Evolutionary conservation across 1,139 yeast species (phyloP).

Genomic region (Magnusiomyces fungicola): DNA sequence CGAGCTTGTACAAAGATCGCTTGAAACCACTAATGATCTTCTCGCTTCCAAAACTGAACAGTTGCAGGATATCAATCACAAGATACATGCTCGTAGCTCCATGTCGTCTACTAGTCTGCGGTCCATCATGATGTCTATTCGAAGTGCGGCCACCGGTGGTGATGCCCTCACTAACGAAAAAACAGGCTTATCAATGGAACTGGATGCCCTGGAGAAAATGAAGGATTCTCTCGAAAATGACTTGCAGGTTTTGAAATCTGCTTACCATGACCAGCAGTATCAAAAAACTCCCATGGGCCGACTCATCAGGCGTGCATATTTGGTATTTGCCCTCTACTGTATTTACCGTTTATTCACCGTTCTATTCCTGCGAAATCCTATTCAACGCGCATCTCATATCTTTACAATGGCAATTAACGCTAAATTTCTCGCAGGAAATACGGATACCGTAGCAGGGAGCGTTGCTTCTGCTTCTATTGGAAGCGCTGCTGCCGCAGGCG

Average conservation of each 20-base stretch:
- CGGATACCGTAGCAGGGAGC: not conserved
- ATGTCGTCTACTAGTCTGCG: constrained; percentile 26
- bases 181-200: constrained; percentile 58
- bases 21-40: constrained; percentile 33
- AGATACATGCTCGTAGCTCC: constrained; percentile 5
- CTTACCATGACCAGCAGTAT: constrained; percentile 25
- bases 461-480: too few species aligned
- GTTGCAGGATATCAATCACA: not conserved
- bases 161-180: constrained; percentile 54
- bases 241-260: constrained; percentile 22
- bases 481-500: too few species aligned
- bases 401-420: constrained; percentile 7
- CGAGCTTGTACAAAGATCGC: constrained; percentile 31
- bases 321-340: constrained; percentile 52
- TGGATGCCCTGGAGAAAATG: constrained; percentile 51
- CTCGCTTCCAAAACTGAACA: constrained; percentile 24
- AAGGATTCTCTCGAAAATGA: constrained; percentile 30
- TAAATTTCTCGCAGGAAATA: not conserved
- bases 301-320: constrained; percentile 24
- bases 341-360: constrained; percentile 51
- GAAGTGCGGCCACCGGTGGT: constrained; percentile 18
- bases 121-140: constrained; percentile 24
- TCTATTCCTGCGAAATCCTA: constrained; percentile 28
- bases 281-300: constrained; percentile 31
- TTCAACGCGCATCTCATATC: constrained; percentile 13